Evolutionary conservation across 140 eudicot species (phyloP), one percentile per base, ranked within the genome.

Genomic region (Cichorium intybus): DNA sequence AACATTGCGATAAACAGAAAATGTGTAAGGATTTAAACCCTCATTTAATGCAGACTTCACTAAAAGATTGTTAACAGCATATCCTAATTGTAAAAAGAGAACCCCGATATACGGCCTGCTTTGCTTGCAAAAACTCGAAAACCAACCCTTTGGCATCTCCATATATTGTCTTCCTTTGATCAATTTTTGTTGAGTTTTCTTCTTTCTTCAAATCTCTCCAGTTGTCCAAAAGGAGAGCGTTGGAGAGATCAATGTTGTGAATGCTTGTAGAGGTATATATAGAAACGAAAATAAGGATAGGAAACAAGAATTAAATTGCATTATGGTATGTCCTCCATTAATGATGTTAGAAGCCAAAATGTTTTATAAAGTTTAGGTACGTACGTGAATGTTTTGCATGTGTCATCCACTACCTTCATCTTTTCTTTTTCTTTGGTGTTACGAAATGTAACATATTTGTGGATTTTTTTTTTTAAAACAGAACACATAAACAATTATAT

Each of bases 1-100:
- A 69, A 66, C 69, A 65, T 83, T 85, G 12, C 97, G 74, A 62
- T 83, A 89, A 18, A 86, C 88, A 33, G 95, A 61, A 56, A 89
- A 83, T n/a, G 92, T 79, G 74, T 60, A 89, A 12, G 84, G 89
- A 68, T 66, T 86, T 80, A 89, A 66, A 24, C 97, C 97, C n/a
- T 76, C 64, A 57, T 89, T 77, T 49, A 89, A 82, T 39, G 91
- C 97, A 53, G 84, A 60, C 74, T 89, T 89, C 8, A 85, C 86
- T 9, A 89, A 67, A 24, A 86, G 48, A n/a, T 52, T 62, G 9
- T 68, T 60, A 10, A 85, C 75, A 14, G 97, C 91, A 45, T 45
- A 83, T 16, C 89, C 91, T 41, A 83, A 71, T 60, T 81, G 95
- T 73, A 89, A 14, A 23, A 83, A 74, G 14, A 83, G 71, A 48